Percentiles rank a stretch among this genome's conserved stretches.
Evolutionary conservation across 805 yeast species (phyloP).

Genomic region (Clavispora carvajalis): DNA sequence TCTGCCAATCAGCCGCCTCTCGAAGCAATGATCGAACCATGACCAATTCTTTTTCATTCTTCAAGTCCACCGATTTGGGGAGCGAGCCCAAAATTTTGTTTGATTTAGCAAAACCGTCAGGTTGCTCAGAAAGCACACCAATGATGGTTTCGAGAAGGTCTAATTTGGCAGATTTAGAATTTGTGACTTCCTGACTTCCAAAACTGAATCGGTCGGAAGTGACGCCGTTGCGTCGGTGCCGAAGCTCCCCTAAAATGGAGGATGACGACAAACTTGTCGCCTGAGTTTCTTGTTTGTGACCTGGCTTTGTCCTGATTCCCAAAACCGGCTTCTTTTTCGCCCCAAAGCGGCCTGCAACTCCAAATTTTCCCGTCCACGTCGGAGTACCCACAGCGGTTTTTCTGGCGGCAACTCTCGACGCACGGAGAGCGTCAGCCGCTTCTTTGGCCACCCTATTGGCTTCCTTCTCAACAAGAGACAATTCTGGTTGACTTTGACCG

Average conservation of each 20-base stretch:
- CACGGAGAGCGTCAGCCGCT: conserved; percentile 52
- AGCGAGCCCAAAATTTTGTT: conserved; percentile 41
- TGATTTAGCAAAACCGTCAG: conserved; percentile 43
- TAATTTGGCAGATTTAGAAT: conserved; percentile 12
- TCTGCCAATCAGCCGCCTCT: conserved; percentile 65
- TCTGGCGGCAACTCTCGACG: conserved; percentile 52
- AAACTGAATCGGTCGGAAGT: conserved; percentile 5
- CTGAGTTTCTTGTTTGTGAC: background rate
- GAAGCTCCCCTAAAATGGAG: conserved; percentile 45
- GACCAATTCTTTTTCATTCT: conserved; percentile 47
- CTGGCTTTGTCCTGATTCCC: background rate
- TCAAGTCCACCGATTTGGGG: conserved; percentile 11
- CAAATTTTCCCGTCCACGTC: conserved; percentile 95
- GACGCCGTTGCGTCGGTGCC: conserved; percentile 37
- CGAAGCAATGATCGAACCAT: conserved; percentile 63
- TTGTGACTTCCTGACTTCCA: conserved; percentile 4
- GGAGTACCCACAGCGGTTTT: conserved; percentile 65
- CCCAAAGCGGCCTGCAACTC: conserved; percentile 64
- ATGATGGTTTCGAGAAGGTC: conserved; percentile 33
- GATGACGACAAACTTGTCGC: conserved; percentile 33
- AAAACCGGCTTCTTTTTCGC: conserved; percentile 14
- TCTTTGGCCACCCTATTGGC: conserved; percentile 53
- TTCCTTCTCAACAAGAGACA: conserved; percentile 53
- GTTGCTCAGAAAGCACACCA: conserved; percentile 30
- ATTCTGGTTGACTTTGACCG: conserved; percentile 49